phyloP scores from a whole-genome alignment of 352 stramenopile species.

The Lagenidium giganteum region DNA sequence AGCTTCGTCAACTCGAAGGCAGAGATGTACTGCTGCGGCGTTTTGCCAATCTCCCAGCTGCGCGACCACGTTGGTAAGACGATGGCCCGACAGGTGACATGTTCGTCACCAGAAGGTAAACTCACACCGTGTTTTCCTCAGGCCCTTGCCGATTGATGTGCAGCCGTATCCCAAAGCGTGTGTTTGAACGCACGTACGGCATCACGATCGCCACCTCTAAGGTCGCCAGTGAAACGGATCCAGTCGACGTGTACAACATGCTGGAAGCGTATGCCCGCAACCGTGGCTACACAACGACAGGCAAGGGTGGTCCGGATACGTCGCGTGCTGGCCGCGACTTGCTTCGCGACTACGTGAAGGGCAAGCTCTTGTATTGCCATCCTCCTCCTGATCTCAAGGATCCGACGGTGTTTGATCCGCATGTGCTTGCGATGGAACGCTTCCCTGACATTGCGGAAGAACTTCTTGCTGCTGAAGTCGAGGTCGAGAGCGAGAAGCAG shows the following conservation, averaged over 20 bases:
- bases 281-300: constrained; percentile 88
- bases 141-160: constrained; percentile 92
- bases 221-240: constrained; percentile 46
- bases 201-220: constrained; percentile 80
- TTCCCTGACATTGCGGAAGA: constrained; percentile 34
- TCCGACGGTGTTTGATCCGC: constrained; percentile 49
- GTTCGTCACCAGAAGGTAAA: constrained; percentile 18
- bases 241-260: constrained; percentile 60
- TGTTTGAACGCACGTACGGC: constrained; percentile 95
- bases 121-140: constrained; percentile 13
- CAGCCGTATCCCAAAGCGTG: constrained; percentile 88
- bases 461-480: constrained; percentile 1
- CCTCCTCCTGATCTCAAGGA: constrained; percentile 70
- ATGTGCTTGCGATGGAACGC: constrained; percentile 33
- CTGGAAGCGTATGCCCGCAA: constrained; percentile 69
- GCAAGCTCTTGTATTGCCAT: constrained; percentile 95
- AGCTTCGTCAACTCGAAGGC: constrained; percentile 97
- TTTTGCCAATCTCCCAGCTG: constrained; percentile 97
- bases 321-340: constrained; percentile 91
- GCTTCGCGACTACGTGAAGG: constrained; percentile 96
- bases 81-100: no score
- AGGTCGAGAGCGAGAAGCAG: constrained; percentile 13
- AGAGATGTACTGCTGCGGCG: constrained; percentile 97
- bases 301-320: constrained; percentile 92
- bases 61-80: constrained; percentile 87